phyloP scores from a whole-genome alignment of 257 asterid genomes.

The Jacaranda mimosifolia region DNA sequence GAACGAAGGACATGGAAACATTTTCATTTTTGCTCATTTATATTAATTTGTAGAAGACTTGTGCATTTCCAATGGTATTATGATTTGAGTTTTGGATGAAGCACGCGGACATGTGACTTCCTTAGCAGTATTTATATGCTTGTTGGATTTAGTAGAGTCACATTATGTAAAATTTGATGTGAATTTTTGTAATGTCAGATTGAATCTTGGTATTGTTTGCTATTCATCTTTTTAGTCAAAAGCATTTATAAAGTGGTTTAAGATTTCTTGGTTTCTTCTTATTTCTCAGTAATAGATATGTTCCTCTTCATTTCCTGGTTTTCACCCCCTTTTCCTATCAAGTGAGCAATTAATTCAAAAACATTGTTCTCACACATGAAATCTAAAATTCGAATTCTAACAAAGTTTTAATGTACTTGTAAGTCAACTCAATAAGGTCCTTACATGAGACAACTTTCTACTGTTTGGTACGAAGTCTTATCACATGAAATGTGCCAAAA shows the following conservation, averaged over 20 bases:
- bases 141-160: conserved; percentile 16
- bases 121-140: conserved; percentile 10
- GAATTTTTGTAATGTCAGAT: conserved; percentile 20
- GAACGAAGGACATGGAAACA: conserved; percentile 40
- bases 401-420: no score
- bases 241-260: neutral
- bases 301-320: no score
- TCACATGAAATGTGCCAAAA: no score
- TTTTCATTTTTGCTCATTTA: conserved; percentile 35
- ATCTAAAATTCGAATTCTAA: no score
- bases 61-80: conserved; percentile 35
- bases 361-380: no score
- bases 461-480: no score
- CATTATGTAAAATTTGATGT: conserved; percentile 28
- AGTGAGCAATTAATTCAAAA: no score
- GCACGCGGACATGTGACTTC: neutral
- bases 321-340: no score
- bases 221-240: neutral
- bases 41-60: conserved; percentile 47
- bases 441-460: no score
- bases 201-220: neutral
- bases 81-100: conserved; percentile 41
- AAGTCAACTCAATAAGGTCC: no score
- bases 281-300: no score
- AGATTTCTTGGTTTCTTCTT: neutral